Evolutionary conservation across 2,329 filamentous ascomycete species (phyloP).

Genomic region (Aureobasidium sp.): DNA sequence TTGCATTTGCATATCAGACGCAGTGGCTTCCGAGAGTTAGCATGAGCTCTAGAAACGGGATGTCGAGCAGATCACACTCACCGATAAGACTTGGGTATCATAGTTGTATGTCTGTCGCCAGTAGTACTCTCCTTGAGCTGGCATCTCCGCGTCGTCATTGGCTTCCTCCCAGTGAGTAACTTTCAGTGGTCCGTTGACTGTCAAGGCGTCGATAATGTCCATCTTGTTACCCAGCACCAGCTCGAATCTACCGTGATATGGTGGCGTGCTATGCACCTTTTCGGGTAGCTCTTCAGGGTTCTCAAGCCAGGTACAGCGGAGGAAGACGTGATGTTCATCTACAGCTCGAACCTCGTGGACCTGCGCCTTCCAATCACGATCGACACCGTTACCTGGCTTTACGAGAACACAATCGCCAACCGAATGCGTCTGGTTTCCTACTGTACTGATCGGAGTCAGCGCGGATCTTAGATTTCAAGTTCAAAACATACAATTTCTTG

Average conservation of each 20-base stretch:
- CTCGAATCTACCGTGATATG: slow-evolving; percentile 61
- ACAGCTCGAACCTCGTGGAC: slow-evolving; percentile 67
- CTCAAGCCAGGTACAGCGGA: slow-evolving; percentile 70
- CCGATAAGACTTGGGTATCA: slow-evolving; percentile 27
- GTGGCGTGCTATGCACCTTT: slow-evolving; percentile 40
- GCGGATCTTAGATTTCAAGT: slow-evolving; percentile 21
- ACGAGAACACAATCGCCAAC: slow-evolving; percentile 38
- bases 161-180: slow-evolving; percentile 65
- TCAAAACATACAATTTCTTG: slow-evolving; percentile 33
- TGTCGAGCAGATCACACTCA: slow-evolving; percentile 17
- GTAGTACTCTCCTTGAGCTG: slow-evolving; percentile 29
- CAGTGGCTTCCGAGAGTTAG: slow-evolving; percentile 20
- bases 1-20: slow-evolving; percentile 32
- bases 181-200: slow-evolving; percentile 54
- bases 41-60: not conserved
- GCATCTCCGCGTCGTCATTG: slow-evolving; percentile 41
- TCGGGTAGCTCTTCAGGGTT: slow-evolving; percentile 61
- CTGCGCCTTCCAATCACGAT: slow-evolving; percentile 59
- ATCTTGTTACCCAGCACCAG: slow-evolving; percentile 67
- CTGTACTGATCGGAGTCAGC: slow-evolving; percentile 18
- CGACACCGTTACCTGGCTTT: slow-evolving; percentile 24
- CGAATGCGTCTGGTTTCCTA: slow-evolving; percentile 34
- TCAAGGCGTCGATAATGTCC: slow-evolving; percentile 67
- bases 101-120: slow-evolving; percentile 37
- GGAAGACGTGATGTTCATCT: slow-evolving; percentile 65